phyloP scores from a whole-genome alignment of 116 monocot species.

The Posidonia oceanica region DNA sequence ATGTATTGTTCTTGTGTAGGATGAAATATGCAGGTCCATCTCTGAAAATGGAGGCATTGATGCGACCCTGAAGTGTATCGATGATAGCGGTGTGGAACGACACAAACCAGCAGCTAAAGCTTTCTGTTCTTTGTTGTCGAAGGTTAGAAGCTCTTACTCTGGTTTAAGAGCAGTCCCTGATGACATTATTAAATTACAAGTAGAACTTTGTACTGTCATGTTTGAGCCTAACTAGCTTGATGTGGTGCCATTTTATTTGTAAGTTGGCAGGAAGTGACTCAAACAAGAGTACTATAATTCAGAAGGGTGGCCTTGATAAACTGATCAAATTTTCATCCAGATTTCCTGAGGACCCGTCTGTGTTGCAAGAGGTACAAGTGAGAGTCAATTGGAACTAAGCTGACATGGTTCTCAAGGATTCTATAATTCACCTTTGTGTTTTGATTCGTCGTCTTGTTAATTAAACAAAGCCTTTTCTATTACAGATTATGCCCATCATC shows the following conservation, averaged over 20 bases:
- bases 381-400: background rate
- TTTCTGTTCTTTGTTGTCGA: constrained; percentile 84
- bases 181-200: background rate
- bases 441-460: too few species aligned
- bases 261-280: constrained; percentile 92
- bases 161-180: background rate
- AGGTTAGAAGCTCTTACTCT: constrained; percentile 34
- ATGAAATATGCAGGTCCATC: constrained; percentile 93
- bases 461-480: background rate
- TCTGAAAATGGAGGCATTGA: constrained; percentile 88
- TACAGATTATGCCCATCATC: constrained; percentile 78
- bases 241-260: constrained; percentile 9
- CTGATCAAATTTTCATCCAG: constrained; percentile 64
- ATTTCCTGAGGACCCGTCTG: constrained; percentile 77
- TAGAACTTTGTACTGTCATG: too few species aligned
- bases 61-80: constrained; percentile 51
- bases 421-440: background rate
- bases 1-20: constrained; percentile 30
- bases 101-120: constrained; percentile 40
- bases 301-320: constrained; percentile 62
- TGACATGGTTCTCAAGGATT: background rate
- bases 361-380: constrained; percentile 77
- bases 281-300: constrained; percentile 70
- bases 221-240: background rate
- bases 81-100: constrained; percentile 32